Evolutionary conservation across 2,329 filamentous ascomycete species (phyloP), one percentile per base, ranked within the genome.

Genomic region (Pleomassaria siparia): DNA sequence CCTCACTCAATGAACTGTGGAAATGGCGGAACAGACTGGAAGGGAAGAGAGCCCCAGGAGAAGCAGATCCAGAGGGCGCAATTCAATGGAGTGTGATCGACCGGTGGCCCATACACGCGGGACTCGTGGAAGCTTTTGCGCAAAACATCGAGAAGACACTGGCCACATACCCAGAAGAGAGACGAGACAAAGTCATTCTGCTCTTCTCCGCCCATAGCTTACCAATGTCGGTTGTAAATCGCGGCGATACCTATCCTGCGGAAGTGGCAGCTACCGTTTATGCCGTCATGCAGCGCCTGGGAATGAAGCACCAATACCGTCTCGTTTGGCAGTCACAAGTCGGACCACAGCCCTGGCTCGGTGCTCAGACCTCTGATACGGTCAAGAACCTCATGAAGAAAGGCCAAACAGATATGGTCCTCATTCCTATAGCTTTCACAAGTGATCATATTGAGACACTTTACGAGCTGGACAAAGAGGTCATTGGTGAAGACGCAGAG

Each of bases 371-470:
- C 0, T 85, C 86, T 50, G 84, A 87, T 56, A 92, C 91, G 0
- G 94, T 99, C 10, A 85, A 91, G 66, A 81, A 90, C 50, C 95
- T 96, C 67, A 85, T 97, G 56, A 84, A 88, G 66, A 91, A 94
- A 72, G 94, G 92, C 1, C 89, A 96, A 65, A 95, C 86, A 46
- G 91, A 99, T 66, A 79, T 99, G 45, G 79, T 96, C 1, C 79
- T 99, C 6, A 90, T 99, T 46, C 94, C 94, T 0, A 95, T 99
- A 56, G 94, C 94, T 5, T 99, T 99, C 69, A 99, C 94, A 0
- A 95, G 89, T n/a, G 94, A 99, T 64, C 94, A 99, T 68, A 99
- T 99, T 58, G 94, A 99, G 75, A 99, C 94, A 0, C 78, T 99
- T 1, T 97, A 87, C 69, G 94, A 99, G 72, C 77, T 99, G 43